Conservation (phyloP, 2,329 filamentous ascomycete species). For the Chaetomium olivaceum region DNA sequence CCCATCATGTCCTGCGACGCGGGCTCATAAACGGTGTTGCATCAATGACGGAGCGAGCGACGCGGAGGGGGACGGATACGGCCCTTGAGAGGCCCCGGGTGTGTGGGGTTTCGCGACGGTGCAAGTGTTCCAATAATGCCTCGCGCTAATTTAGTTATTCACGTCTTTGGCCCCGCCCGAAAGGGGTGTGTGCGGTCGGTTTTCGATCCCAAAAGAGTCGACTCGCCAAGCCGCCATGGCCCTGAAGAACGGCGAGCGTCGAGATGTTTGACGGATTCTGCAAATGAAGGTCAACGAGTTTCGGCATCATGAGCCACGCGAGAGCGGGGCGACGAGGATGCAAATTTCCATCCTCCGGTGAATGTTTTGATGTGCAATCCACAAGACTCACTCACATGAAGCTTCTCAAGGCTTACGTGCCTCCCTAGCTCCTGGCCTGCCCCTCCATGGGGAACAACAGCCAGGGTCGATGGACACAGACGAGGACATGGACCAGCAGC, state of each 20-base stretch:
- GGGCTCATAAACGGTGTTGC: slow-evolving; percentile 12
- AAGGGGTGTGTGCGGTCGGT: slow-evolving; percentile 21
- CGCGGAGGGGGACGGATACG: not conserved
- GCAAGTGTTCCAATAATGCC: slow-evolving; percentile 19
- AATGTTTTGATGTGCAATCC: slow-evolving; percentile 3
- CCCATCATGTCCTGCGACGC: slow-evolving; percentile 23
- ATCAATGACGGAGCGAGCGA: slow-evolving; percentile 17
- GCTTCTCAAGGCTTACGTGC: not conserved
- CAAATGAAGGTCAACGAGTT: slow-evolving; percentile 18
- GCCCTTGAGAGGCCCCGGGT: not conserved
- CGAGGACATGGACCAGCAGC: not conserved
- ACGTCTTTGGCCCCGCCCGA: slow-evolving; percentile 9
- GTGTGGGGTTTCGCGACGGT: not conserved
- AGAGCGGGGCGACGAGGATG: slow-evolving; percentile 18
- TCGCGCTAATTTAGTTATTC: slow-evolving; percentile 27
- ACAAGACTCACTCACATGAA: slow-evolving; percentile 6
- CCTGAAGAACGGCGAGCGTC: slow-evolving; percentile 12
- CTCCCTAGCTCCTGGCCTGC: not conserved
- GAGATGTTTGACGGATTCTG: slow-evolving; percentile 12
- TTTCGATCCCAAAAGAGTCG: slow-evolving; percentile 20
- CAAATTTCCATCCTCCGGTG: slow-evolving; percentile 3
- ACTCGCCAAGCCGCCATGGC: slow-evolving; percentile 19
- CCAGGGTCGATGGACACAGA: not conserved
- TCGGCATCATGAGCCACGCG: slow-evolving; percentile 15
- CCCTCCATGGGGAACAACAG: not conserved